phyloP scores from a whole-genome alignment of 2,329 filamentous ascomycete genomes.

The Xylariaceae sp. region DNA sequence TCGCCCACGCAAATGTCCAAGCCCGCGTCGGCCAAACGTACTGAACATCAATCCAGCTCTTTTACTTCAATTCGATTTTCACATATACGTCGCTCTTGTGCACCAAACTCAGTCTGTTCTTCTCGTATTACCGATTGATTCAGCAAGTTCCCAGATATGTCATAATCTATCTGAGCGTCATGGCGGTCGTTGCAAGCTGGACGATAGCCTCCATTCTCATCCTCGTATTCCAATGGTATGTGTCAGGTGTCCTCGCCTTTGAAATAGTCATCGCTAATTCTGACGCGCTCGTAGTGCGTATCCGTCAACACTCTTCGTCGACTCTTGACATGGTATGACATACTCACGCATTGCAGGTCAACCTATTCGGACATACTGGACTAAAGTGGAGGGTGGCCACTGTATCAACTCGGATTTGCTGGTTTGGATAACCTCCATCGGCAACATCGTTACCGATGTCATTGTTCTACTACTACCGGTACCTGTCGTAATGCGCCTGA shows the following conservation, averaged over 20 bases:
- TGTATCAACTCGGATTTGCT: slow-evolving; percentile 12
- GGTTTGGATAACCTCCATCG: slow-evolving; percentile 16
- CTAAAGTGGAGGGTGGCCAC: background rate
- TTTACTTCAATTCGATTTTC: slow-evolving; percentile 13
- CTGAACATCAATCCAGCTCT: slow-evolving; percentile 6
- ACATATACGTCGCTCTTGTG: slow-evolving; percentile 15
- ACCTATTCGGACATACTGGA: slow-evolving; percentile 11
- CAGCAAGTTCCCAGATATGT: slow-evolving; percentile 15
- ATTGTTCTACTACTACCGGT: slow-evolving; percentile 18
- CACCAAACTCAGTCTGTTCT: slow-evolving; percentile 19
- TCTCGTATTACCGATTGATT: slow-evolving; percentile 20
- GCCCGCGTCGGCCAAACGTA: slow-evolving; percentile 1
- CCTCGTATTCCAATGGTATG: slow-evolving; percentile 5
- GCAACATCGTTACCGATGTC: slow-evolving; percentile 19
- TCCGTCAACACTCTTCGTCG: no score
- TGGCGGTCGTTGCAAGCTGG: slow-evolving; percentile 15
- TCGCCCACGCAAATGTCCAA: background rate
- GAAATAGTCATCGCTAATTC: no score
- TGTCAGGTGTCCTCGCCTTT: no score
- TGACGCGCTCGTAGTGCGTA: no score
- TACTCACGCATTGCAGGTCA: background rate
- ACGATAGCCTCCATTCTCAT: slow-evolving; percentile 15
- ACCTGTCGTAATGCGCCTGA: slow-evolving; percentile 17
- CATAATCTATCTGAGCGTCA: slow-evolving; percentile 10
- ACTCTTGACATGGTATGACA: no score